phyloP scores from a whole-genome alignment of 2,329 filamentous ascomycete genomes.

The Aurifilum marmelostoma region DNA sequence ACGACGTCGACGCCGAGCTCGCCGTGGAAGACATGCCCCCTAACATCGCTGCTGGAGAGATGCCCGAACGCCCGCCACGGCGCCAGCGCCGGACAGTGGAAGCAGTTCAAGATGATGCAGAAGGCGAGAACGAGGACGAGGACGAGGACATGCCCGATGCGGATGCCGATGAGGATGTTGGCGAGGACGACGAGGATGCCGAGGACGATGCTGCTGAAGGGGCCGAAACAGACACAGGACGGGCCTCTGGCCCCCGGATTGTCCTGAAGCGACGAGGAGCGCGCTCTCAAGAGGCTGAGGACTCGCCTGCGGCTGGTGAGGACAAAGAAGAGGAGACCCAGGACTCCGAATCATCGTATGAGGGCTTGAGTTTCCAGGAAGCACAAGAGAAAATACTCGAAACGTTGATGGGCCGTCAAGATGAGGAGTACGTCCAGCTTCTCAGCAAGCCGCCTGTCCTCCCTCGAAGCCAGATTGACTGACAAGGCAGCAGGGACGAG shows the following conservation, averaged over 20 bases:
- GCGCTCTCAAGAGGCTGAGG: constrained; percentile 36
- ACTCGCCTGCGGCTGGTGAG: constrained; percentile 34
- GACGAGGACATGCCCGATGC: constrained; percentile 36
- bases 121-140: constrained; percentile 36
- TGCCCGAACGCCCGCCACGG: constrained; percentile 29
- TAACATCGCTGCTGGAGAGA: constrained; percentile 17
- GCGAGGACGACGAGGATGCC: constrained; percentile 36
- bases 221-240: constrained; percentile 32
- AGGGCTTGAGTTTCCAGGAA: constrained; percentile 76
- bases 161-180: constrained; percentile 39
- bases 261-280: constrained; percentile 31
- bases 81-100: constrained; percentile 22
- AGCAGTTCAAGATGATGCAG: constrained; percentile 31
- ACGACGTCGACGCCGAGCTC: constrained; percentile 31
- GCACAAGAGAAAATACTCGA: constrained; percentile 85
- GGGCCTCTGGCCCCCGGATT: constrained; percentile 28
- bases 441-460: constrained; percentile 4
- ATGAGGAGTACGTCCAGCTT: constrained; percentile 59
- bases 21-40: constrained; percentile 23
- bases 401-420: constrained; percentile 70
- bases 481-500: constrained; percentile 58
- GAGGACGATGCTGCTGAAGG: constrained; percentile 41
- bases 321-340: constrained; percentile 54
- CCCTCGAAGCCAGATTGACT: constrained; percentile 29
- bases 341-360: constrained; percentile 63